A percentile compares a stretch with the other conserved stretches of the same genome.
These are phyloP conservation scores for Aspergillus sp. DNA, from an alignment of 2,329 filamentous ascomycete genomes.

Conservation along the genomic window DNA sequence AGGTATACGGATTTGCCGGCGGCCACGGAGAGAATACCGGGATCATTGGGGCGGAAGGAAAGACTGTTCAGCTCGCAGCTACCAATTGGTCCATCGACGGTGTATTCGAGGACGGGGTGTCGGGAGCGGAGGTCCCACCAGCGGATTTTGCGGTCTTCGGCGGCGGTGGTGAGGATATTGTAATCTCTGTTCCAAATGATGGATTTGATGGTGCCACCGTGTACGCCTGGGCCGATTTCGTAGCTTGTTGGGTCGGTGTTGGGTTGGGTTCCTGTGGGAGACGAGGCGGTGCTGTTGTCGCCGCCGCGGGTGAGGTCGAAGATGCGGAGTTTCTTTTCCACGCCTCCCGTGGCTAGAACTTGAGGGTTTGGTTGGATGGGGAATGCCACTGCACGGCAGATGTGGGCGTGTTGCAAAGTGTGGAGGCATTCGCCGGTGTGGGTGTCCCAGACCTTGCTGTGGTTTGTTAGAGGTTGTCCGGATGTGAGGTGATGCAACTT, in stretches of 20 bases:
- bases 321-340: conserved; percentile 92
- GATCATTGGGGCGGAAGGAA: conserved; percentile 52
- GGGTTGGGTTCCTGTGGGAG: conserved; percentile 32
- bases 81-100: conserved; percentile 77
- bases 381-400: conserved; percentile 89
- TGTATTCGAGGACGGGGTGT: conserved; percentile 66
- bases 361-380: conserved; percentile 70
- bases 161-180: conserved; percentile 83
- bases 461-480: background rate
- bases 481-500: conserved; percentile 29
- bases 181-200: conserved; percentile 91
- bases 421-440: conserved; percentile 84
- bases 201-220: conserved; percentile 86
- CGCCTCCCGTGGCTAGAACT: conserved; percentile 82
- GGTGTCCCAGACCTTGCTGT: conserved; percentile 92
- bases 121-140: conserved; percentile 88
- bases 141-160: conserved; percentile 80
- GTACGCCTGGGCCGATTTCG: conserved; percentile 79
- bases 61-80: conserved; percentile 82
- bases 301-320: conserved; percentile 69
- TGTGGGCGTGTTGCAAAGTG: conserved; percentile 86
- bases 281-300: conserved; percentile 29
- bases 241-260: conserved; percentile 60
- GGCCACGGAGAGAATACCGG: conserved; percentile 76
- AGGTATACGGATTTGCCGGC: conserved; percentile 94